Percentiles rank a stretch among this genome's conserved stretches.
Conservation (phyloP, 2,329 filamentous ascomycete species). For the Diplocarpon mali region DNA sequence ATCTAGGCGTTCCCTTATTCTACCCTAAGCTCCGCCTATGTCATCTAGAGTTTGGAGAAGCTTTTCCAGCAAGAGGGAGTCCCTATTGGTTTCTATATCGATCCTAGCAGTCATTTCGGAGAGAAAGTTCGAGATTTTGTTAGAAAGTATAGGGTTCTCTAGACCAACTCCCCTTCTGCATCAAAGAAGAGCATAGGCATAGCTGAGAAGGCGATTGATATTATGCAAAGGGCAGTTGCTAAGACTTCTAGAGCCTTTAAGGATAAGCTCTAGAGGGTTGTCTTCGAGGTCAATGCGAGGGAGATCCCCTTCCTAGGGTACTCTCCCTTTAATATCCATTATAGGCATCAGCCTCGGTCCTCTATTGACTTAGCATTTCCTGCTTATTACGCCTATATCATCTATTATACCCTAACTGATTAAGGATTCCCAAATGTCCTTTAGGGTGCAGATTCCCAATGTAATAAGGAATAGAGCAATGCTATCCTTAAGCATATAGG, state of each 20-base stretch:
- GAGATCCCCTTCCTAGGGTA: background rate
- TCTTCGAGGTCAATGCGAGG: background rate
- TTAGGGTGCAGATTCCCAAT: too few relatives aligned
- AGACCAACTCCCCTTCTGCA: background rate
- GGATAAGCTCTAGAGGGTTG: background rate
- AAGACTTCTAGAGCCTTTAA: background rate
- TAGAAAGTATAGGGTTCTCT: background rate
- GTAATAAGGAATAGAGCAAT: too few relatives aligned
- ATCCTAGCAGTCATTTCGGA: too few relatives aligned
- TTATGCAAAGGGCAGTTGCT: background rate
- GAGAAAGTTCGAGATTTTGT: too few relatives aligned
- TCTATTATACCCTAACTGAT: too few relatives aligned
- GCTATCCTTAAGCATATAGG: too few relatives aligned
- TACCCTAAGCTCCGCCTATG: too few relatives aligned
- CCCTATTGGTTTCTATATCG: too few relatives aligned
- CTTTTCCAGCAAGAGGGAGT: too few relatives aligned
- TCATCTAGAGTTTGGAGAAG: too few relatives aligned
- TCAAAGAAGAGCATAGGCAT: conserved; percentile 1
- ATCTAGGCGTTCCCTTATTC: too few relatives aligned
- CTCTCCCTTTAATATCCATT: background rate
- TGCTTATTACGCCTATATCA: background rate
- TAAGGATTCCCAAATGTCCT: too few relatives aligned
- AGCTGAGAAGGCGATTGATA: conserved; percentile 3
- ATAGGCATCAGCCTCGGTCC: background rate
- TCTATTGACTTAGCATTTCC: background rate